phyloP scores from a whole-genome alignment of 306 rosid genomes.

The Sechiopsis laciniata region DNA sequence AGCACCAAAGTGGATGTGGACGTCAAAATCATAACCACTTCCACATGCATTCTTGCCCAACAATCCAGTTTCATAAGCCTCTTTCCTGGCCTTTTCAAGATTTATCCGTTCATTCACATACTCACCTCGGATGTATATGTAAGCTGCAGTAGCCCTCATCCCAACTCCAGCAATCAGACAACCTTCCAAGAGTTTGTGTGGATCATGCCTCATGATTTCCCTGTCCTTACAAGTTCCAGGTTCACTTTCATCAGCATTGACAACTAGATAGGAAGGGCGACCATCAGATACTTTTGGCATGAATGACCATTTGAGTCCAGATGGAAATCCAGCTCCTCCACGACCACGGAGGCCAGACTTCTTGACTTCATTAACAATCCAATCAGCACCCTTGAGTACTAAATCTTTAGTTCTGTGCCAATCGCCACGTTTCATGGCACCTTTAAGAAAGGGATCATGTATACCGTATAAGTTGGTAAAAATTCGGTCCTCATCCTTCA shows the following conservation, averaged over 20 bases:
- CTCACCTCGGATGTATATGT: conserved; percentile 91
- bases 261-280: conserved; percentile 98
- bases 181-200: conserved; percentile 89
- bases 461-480: conserved; percentile 92
- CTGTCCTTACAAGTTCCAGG: conserved; percentile 98
- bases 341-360: conserved; percentile 99
- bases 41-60: conserved; percentile 98
- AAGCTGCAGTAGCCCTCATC: conserved; percentile 98
- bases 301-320: conserved; percentile 98
- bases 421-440: conserved; percentile 96
- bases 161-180: conserved; percentile 97
- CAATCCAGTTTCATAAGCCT: conserved; percentile 85
- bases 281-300: conserved; percentile 98
- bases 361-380: conserved; percentile 97
- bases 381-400: conserved; percentile 85
- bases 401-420: conserved; percentile 89
- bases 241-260: conserved; percentile 99
- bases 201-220: conserved; percentile 97
- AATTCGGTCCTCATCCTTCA: conserved; percentile 93
- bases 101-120: conserved; percentile 80
- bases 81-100: conserved; percentile 84
- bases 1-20: conserved; percentile 92
- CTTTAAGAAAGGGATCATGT: conserved; percentile 91
- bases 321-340: conserved; percentile 98
- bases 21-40: conserved; percentile 92